phyloP scores from a whole-genome alignment of 108 stramenopile genomes.

The Fistulifera solaris region DNA sequence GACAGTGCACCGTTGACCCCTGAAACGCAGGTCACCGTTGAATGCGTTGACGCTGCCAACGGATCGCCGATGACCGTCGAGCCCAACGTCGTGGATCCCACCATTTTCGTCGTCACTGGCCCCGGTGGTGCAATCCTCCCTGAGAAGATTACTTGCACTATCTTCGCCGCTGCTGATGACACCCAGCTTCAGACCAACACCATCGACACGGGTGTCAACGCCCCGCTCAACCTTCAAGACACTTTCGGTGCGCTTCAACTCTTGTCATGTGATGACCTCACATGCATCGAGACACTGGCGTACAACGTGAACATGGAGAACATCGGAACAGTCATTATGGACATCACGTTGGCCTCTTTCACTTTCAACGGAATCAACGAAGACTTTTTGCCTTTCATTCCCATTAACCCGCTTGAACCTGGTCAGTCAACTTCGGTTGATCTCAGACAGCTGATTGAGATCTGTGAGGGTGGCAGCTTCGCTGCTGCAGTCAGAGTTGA shows the following conservation, averaged over 20 bases:
- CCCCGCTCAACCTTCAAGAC: conserved; percentile 1
- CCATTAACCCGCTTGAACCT: neutral
- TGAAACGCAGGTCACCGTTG: neutral
- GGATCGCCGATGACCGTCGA: neutral
- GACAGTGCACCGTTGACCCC: neutral
- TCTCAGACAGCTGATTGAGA: neutral
- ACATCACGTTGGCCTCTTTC: neutral
- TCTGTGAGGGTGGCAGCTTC: neutral
- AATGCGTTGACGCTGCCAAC: neutral
- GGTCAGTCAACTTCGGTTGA: neutral
- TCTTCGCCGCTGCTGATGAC: neutral
- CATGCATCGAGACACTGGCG: neutral
- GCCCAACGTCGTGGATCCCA: neutral
- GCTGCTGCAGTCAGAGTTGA: neutral
- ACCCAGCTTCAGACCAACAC: neutral
- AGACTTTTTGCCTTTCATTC: neutral
- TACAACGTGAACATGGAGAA: neutral
- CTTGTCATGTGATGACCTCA: conserved; percentile 3
- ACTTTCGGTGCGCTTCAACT: conserved; percentile 3
- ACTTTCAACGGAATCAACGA: neutral
- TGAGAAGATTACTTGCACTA: neutral
- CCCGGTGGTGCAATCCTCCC: neutral
- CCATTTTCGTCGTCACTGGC: neutral
- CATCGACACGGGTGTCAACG: conserved; percentile 2
- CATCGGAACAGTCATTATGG: neutral